Evolutionary conservation across 805 yeast species (phyloP).

Genomic region (Blastobotrys robertii): DNA sequence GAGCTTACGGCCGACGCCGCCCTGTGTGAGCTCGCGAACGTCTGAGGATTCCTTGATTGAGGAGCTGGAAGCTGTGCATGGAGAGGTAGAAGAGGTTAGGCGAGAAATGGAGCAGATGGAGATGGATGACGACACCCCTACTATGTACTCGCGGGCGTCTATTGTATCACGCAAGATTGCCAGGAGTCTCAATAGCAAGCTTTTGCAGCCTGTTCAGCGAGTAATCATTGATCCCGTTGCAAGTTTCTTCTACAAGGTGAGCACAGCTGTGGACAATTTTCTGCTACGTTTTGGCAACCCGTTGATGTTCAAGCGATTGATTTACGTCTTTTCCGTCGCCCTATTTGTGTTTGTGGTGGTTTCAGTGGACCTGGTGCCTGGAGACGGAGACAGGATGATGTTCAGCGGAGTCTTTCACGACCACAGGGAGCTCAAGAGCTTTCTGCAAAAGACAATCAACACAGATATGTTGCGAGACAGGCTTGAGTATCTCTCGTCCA

Average conservation of each 20-base stretch:
- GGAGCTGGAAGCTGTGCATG: too few species aligned
- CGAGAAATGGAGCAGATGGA: conserved; percentile 34
- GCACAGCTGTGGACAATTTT: conserved; percentile 42
- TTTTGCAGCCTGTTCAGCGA: conserved; percentile 33
- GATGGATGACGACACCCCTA: conserved; percentile 30
- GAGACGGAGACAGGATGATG: conserved; percentile 25
- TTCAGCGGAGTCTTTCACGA: conserved; percentile 54
- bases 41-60: too few species aligned
- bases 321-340: conserved; percentile 63
- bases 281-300: conserved; percentile 76
- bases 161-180: conserved; percentile 15
- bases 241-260: conserved; percentile 25
- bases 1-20: too few species aligned
- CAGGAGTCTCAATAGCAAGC: conserved; percentile 12
- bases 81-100: not conserved
- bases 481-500: conserved; percentile 60
- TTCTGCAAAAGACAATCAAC: conserved; percentile 45
- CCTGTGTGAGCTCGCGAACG: too few species aligned
- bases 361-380: conserved; percentile 45
- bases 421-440: conserved; percentile 39
- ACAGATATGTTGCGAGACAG: conserved; percentile 50
- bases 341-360: conserved; percentile 47
- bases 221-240: conserved; percentile 40
- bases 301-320: conserved; percentile 62
- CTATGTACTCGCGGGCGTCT: conserved; percentile 14